Conservation (phyloP, 768 basidiomycete genomes). For the Exidia glandulosa region DNA sequence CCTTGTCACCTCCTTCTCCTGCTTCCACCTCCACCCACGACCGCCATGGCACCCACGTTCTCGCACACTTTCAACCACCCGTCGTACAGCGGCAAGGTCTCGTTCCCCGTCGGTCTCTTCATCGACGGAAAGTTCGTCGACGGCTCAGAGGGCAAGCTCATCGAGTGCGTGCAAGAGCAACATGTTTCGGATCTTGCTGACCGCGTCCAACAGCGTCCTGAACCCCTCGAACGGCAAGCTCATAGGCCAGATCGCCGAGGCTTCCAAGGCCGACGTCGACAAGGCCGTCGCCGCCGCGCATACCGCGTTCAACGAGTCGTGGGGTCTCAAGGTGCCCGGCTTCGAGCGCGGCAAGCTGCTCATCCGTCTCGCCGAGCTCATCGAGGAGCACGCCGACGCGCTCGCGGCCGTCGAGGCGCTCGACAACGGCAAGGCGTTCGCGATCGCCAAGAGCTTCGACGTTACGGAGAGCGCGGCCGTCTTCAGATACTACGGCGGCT, state of each 20-base stretch:
- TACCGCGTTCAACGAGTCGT: slow-evolving; percentile 70
- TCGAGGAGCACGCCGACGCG: slow-evolving; percentile 72
- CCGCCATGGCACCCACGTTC: slow-evolving; percentile 19
- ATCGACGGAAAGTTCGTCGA: slow-evolving; percentile 78
- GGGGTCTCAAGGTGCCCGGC: slow-evolving; percentile 81
- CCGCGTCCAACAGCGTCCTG: slow-evolving; percentile 15
- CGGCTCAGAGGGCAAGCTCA: slow-evolving; percentile 28
- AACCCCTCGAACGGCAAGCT: slow-evolving; percentile 25
- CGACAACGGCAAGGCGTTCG: slow-evolving; percentile 89
- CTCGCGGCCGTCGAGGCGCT: slow-evolving; percentile 77
- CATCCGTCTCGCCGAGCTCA: slow-evolving; percentile 80
- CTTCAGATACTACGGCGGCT: slow-evolving; percentile 87
- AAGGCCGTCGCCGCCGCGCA: slow-evolving; percentile 73
- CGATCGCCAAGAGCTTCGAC: slow-evolving; percentile 51
- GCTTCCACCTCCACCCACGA: slow-evolving; percentile 8
- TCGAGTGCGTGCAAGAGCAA: slow-evolving; percentile 36
- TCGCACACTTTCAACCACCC: slow-evolving; percentile 41
- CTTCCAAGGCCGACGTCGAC: slow-evolving; percentile 51
- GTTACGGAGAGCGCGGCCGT: slow-evolving; percentile 70
- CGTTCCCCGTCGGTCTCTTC: slow-evolving; percentile 74
- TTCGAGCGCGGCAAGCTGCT: slow-evolving; percentile 71
- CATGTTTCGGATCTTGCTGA: slow-evolving; percentile 10
- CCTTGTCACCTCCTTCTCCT: too few relatives aligned
- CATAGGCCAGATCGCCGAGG: slow-evolving; percentile 18
- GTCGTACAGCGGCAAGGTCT: slow-evolving; percentile 47